Evolutionary conservation across 177 flowering plant genomes (phyloP).

Genomic region (Vitis hybrid): DNA sequence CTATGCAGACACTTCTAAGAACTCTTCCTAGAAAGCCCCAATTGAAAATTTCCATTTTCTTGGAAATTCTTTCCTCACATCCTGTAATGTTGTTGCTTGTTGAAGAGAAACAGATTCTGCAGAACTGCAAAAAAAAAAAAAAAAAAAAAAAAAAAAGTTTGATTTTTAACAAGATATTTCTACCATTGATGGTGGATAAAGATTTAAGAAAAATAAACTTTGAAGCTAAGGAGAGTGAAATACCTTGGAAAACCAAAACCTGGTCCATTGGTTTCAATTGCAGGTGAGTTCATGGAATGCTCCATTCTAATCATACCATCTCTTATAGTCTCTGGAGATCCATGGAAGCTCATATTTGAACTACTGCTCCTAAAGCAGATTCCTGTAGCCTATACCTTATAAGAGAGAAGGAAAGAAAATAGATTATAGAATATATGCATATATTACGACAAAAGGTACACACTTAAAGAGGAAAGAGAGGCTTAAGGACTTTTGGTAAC

Average conservation of each 20-base stretch:
- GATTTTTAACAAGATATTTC: too few species aligned
- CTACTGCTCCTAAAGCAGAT: slow-evolving; percentile 7
- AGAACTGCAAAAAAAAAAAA: too few species aligned
- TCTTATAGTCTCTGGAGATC: slow-evolving; percentile 16
- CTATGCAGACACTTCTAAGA: too few species aligned
- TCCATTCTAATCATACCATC: slow-evolving; percentile 18
- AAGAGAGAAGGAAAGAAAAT: neutral
- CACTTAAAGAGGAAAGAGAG: neutral
- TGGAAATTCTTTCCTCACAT: too few species aligned
- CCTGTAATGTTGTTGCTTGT: too few species aligned
- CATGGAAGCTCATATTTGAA: slow-evolving; percentile 13
- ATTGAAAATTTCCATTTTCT: too few species aligned
- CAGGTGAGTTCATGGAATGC: slow-evolving; percentile 11
- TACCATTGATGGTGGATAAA: too few species aligned
- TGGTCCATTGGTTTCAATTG: slow-evolving; percentile 1
- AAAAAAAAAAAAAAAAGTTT: too few species aligned
- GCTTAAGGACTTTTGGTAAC: neutral
- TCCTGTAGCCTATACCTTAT: slow-evolving; percentile 12
- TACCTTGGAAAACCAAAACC: slow-evolving; percentile 8
- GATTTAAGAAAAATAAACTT: too few species aligned
- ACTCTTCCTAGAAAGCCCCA: too few species aligned
- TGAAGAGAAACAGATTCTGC: too few species aligned
- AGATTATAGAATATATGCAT: neutral
- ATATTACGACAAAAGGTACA: neutral
- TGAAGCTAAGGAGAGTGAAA: too few species aligned